These are phyloP conservation scores for Vigna mungo DNA, from an alignment of 306 rosid species.

Conservation along the genomic window DNA sequence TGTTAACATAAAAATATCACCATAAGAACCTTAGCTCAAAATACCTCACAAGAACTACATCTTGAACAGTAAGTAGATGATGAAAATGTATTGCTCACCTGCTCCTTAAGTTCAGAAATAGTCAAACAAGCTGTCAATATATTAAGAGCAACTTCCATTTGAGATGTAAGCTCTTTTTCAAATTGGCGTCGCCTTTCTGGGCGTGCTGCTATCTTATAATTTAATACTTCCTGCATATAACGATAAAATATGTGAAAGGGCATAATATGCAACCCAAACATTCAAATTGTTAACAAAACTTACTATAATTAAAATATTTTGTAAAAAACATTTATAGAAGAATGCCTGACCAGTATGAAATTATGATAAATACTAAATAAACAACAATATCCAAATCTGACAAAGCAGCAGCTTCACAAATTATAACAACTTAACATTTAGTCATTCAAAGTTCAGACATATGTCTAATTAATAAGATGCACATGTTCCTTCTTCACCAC, in stretches of 20 bases:
- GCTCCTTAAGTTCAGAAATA: slow-evolving; percentile 96
- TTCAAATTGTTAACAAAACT: slow-evolving; percentile 35
- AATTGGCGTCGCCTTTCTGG: slow-evolving; percentile 98
- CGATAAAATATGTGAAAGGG: slow-evolving; percentile 42
- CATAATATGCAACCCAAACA: slow-evolving; percentile 29
- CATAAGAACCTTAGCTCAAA: slow-evolving; percentile 37
- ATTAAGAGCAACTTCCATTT: slow-evolving; percentile 89
- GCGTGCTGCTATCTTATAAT: slow-evolving; percentile 97
- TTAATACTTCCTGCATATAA: slow-evolving; percentile 83
- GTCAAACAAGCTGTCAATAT: slow-evolving; percentile 90
- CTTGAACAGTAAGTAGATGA: slow-evolving; percentile 17
- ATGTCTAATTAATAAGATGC: slow-evolving; percentile 32
- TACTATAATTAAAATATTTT: slow-evolving; percentile 38
- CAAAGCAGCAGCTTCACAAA: slow-evolving; percentile 19
- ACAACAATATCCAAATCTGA: slow-evolving; percentile 30
- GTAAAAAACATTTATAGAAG: slow-evolving; percentile 17
- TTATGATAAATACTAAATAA: not conserved
- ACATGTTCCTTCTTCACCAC: slow-evolving; percentile 22
- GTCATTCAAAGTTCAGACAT: slow-evolving; percentile 17
- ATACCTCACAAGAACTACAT: slow-evolving; percentile 38
- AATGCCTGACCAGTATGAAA: not conserved
- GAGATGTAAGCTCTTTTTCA: slow-evolving; percentile 94
- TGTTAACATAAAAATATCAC: slow-evolving; percentile 42
- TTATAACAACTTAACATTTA: slow-evolving; percentile 31
- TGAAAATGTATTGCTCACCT: slow-evolving; percentile 57